phyloP scores from a whole-genome alignment of 192 early-diverging fungal species.

The Cladochytrium replicatum region DNA sequence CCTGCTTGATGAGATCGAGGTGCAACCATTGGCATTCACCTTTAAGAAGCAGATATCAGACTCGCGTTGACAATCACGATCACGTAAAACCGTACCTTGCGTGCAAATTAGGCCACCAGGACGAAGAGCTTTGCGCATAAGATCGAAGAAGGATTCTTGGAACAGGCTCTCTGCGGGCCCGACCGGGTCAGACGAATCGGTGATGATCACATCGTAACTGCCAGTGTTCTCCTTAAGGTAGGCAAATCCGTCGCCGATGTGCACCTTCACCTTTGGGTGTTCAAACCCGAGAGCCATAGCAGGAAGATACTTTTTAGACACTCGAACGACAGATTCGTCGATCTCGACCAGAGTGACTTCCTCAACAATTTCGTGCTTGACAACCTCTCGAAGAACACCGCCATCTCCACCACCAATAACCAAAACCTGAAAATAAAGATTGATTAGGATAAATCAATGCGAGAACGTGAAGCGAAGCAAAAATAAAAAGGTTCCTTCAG shows the following conservation, averaged over 20 bases:
- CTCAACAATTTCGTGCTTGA: slow-evolving; percentile 93
- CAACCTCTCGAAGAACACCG: slow-evolving; percentile 94
- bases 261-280: slow-evolving; percentile 89
- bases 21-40: slow-evolving; percentile 99
- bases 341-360: slow-evolving; percentile 92
- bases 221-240: slow-evolving; percentile 82
- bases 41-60: slow-evolving; percentile 9
- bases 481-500: slow-evolving; percentile 13
- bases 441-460: slow-evolving; percentile 1
- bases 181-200: slow-evolving; percentile 96
- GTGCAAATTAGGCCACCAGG: slow-evolving; percentile 88
- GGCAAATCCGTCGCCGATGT: slow-evolving; percentile 93
- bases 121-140: slow-evolving; percentile 85
- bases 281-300: slow-evolving; percentile 86
- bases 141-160: slow-evolving; percentile 82
- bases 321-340: slow-evolving; percentile 87
- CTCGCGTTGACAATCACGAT: slow-evolving; percentile 24
- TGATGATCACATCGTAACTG: slow-evolving; percentile 96
- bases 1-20: slow-evolving; percentile 80
- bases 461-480: neutral
- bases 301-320: slow-evolving; percentile 90
- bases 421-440: slow-evolving; percentile 51
- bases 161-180: slow-evolving; percentile 95
- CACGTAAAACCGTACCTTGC: slow-evolving; percentile 57
- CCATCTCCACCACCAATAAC: slow-evolving; percentile 99